A percentile compares a stretch with the other conserved stretches of the same genome.
Conservation (phyloP, 306 rosid genomes). For the Calophaca sinica region DNA sequence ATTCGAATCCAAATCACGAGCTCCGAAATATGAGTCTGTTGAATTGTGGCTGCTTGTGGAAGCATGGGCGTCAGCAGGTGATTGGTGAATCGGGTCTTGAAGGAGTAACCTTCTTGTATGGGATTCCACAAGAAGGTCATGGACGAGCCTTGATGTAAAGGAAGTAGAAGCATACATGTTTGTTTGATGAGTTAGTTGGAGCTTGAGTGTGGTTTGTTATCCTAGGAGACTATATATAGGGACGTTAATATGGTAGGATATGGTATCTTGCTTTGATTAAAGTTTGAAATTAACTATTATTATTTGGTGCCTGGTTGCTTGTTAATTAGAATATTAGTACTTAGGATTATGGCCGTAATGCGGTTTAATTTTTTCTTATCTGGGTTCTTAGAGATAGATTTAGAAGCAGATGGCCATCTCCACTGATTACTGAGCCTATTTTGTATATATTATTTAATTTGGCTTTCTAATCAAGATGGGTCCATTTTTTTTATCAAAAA, state of each 20-base stretch:
- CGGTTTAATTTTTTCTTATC: conserved; percentile 27
- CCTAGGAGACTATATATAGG: conserved; percentile 30
- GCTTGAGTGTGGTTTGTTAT: conserved; percentile 18
- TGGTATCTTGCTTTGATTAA: conserved; percentile 20
- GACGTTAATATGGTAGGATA: conserved; percentile 16
- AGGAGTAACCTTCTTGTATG: conserved; percentile 73
- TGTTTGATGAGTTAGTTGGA: conserved; percentile 29
- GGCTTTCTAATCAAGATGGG: conserved; percentile 33
- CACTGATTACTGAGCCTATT: conserved; percentile 43
- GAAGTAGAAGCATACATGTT: conserved; percentile 62
- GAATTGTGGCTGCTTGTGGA: conserved; percentile 30
- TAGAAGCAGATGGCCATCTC: conserved; percentile 47
- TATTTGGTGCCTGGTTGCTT: not conserved
- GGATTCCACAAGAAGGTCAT: conserved; percentile 49
- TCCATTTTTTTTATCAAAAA: no score
- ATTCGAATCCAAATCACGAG: conserved; percentile 67
- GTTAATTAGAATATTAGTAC: conserved; percentile 43
- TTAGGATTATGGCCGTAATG: not conserved
- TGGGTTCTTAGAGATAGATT: not conserved
- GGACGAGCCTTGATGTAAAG: conserved; percentile 42
- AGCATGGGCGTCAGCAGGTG: conserved; percentile 37
- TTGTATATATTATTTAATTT: not conserved
- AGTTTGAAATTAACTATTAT: conserved; percentile 1
- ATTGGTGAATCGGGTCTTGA: conserved; percentile 43
- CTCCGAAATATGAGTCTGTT: conserved; percentile 36